Percentiles rank a stretch among this genome's conserved stretches.
Evolutionary conservation across 2,329 filamentous ascomycete species (phyloP).

Genomic region (Alternaria sp.): DNA sequence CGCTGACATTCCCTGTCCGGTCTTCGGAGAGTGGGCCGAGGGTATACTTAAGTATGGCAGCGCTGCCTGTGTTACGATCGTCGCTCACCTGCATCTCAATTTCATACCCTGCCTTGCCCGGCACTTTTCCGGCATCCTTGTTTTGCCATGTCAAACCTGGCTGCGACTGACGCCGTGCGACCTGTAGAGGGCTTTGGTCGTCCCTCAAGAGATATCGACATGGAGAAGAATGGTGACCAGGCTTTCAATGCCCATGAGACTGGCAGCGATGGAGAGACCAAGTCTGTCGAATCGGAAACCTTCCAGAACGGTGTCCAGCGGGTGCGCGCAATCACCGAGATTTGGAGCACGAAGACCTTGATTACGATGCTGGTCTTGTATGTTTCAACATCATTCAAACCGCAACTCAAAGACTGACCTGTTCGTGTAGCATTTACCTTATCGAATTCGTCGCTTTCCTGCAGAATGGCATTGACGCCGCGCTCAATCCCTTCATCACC

Average conservation of each 20-base stretch:
- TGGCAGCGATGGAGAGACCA: conserved; percentile 16
- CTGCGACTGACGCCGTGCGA: conserved; percentile 23
- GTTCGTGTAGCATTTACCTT: conserved; percentile 51
- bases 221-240: conserved; percentile 27
- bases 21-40: conserved; percentile 25
- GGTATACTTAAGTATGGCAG: conserved; percentile 25
- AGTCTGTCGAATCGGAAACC: conserved; percentile 32
- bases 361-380: conserved; percentile 50
- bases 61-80: conserved; percentile 15
- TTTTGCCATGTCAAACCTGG: conserved; percentile 18
- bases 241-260: conserved; percentile 11
- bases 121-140: conserved; percentile 8
- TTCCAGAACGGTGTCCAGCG: conserved; percentile 50
- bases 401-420: neutral
- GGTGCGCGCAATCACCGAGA: conserved; percentile 49
- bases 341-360: conserved; percentile 49
- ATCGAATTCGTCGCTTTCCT: conserved; percentile 59
- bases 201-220: conserved; percentile 20
- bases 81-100: conserved; percentile 16
- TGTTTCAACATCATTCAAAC: conserved; percentile 6
- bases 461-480: conserved; percentile 51
- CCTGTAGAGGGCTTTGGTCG: conserved; percentile 13
- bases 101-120: conserved; percentile 18
- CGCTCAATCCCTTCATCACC: conserved; percentile 50
- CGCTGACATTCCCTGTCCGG: conserved; percentile 27